Conservation (phyloP, 495 filamentous ascomycete genomes). For the Penicillium canariense region DNA sequence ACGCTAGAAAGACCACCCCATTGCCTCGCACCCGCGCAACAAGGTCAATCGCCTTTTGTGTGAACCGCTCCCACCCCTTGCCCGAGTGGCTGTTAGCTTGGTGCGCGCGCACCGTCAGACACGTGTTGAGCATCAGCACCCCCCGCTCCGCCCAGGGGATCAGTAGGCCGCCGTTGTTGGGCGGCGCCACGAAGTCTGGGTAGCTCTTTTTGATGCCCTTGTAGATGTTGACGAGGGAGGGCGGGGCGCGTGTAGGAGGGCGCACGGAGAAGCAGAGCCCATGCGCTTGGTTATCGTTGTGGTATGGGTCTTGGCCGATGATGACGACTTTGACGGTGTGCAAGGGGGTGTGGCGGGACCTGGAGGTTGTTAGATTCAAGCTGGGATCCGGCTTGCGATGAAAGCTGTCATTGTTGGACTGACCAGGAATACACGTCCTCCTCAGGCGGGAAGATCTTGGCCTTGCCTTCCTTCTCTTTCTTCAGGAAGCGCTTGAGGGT, state of each 20-base stretch:
- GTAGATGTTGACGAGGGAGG: conserved; percentile 90
- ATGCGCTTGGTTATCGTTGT: conserved; percentile 93
- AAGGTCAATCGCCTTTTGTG: conserved; percentile 83
- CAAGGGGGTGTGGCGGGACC: conserved; percentile 89
- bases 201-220: conserved; percentile 82
- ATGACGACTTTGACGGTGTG: conserved; percentile 84
- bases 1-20: conserved; percentile 93
- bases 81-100: conserved; percentile 78
- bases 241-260: conserved; percentile 81
- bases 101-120: conserved; percentile 85
- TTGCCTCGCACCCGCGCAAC: conserved; percentile 68
- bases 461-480: conserved; percentile 66
- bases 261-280: conserved; percentile 93
- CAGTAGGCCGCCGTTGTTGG: conserved; percentile 73
- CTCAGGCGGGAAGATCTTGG: conserved; percentile 78
- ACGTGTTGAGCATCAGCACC: conserved; percentile 89
- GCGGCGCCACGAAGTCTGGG: conserved; percentile 69
- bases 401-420: conserved; percentile 6
- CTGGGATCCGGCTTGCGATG: conserved; percentile 4
- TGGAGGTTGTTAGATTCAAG: conserved; percentile 29
- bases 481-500: conserved; percentile 84
- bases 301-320: conserved; percentile 95
- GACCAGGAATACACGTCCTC: conserved; percentile 96
- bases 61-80: conserved; percentile 89
- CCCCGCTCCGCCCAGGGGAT: conserved; percentile 92